These are phyloP conservation scores for Saturnispora kantuleensis DNA, from an alignment of 805 yeast genomes.

Conservation along the genomic window DNA sequence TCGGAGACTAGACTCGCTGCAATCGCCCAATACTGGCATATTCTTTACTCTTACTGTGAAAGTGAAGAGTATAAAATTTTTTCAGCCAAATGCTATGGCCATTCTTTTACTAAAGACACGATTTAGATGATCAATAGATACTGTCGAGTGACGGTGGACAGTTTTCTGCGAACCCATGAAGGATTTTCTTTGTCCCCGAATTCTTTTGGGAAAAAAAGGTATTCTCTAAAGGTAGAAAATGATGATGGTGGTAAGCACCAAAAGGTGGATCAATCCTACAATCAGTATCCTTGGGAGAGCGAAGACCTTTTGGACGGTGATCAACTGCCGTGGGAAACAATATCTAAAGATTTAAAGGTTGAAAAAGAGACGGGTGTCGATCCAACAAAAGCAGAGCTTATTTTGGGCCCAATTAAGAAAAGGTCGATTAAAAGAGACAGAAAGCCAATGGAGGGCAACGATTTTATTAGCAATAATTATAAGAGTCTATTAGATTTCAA, in stretches of 20 bases:
- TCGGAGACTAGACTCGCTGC: background rate
- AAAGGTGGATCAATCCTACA: no score
- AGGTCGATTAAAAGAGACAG: conserved; percentile 8
- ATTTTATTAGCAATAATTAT: conserved; percentile 21
- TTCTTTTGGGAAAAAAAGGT: no score
- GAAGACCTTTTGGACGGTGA: background rate
- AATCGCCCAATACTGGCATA: background rate
- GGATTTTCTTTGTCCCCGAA: no score
- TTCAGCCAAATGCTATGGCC: background rate
- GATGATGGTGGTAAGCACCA: no score
- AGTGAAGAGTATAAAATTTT: background rate
- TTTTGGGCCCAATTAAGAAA: conserved; percentile 20
- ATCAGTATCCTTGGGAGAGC: background rate
- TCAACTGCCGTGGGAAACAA: conserved; percentile 10
- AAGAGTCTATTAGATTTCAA: conserved; percentile 24
- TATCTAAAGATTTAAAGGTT: no score
- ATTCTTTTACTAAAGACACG: no score
- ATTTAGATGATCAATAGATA: no score
- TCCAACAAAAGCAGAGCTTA: conserved; percentile 15
- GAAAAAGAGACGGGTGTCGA: conserved; percentile 5
- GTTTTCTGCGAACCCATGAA: no score
- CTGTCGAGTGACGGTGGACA: no score
- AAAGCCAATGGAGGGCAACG: background rate
- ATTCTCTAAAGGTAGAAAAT: no score
- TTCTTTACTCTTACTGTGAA: background rate